phyloP scores from a whole-genome alignment of 345 rosid species.

The Nephelium lappaceum region DNA sequence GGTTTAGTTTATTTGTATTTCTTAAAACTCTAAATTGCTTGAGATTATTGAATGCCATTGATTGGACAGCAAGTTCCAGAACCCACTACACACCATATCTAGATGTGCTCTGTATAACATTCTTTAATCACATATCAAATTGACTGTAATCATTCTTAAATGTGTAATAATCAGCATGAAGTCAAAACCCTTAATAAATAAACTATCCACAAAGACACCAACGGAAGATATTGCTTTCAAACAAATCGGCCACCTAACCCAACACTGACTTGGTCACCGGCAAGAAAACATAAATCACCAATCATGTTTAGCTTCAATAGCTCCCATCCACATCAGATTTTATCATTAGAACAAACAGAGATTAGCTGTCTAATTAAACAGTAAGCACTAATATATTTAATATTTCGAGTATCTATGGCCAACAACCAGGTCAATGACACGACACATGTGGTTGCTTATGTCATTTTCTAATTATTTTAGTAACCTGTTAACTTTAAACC shows the following conservation, averaged over 20 bases:
- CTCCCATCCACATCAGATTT: neutral
- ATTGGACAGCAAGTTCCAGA: neutral
- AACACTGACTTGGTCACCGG: neutral
- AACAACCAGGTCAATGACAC: conserved; percentile 6
- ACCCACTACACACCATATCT: neutral
- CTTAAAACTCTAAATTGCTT: neutral
- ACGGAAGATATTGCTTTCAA: neutral
- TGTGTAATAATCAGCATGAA: neutral
- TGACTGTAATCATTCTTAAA: neutral
- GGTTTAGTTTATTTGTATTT: neutral
- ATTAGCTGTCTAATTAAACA: too few relatives aligned
- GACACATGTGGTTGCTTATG: neutral
- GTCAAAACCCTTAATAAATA: neutral
- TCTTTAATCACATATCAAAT: neutral
- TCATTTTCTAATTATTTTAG: neutral
- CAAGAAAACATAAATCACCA: neutral
- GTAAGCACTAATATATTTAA: neutral
- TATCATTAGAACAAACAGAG: neutral
- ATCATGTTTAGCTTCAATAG: neutral
- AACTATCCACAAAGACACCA: neutral
- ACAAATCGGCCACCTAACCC: neutral
- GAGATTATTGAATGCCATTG: neutral
- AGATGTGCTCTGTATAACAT: neutral
- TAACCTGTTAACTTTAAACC: neutral
- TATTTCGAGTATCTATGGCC: neutral